Conservation (phyloP, 768 basidiomycete species). For the Suillus variegatus region DNA sequence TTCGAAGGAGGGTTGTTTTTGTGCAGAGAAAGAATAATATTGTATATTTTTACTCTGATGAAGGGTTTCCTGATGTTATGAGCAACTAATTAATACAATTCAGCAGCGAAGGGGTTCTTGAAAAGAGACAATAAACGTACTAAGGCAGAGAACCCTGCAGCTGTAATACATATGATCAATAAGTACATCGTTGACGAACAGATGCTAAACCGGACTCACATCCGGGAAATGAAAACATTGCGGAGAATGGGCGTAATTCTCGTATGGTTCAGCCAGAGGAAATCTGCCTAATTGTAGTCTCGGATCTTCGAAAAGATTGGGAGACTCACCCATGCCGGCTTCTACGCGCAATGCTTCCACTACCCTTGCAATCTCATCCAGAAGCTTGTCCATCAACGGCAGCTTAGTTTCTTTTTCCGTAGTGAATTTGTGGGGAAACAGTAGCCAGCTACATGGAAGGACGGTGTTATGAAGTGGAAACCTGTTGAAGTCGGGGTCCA, state of each 20-base stretch:
- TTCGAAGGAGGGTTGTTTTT: no score
- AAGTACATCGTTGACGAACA: background rate
- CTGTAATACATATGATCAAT: conserved; percentile 29
- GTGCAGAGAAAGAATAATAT: no score
- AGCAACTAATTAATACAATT: conserved; percentile 27
- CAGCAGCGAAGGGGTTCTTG: background rate
- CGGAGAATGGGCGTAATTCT: conserved; percentile 26
- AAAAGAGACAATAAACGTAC: conserved; percentile 34
- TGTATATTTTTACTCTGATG: no score
- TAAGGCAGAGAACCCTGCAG: conserved; percentile 46
- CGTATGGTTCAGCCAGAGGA: conserved; percentile 12
- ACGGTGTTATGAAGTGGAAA: conserved; percentile 44
- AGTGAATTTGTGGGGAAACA: conserved; percentile 20
- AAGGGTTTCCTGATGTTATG: no score
- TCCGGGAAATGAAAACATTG: conserved; percentile 45
- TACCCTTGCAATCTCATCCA: conserved; percentile 22
- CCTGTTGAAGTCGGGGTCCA: conserved; percentile 2
- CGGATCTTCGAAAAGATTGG: background rate
- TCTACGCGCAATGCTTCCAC: conserved; percentile 33
- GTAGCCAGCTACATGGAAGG: conserved; percentile 58
- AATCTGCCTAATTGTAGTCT: background rate
- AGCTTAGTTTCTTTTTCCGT: conserved; percentile 12
- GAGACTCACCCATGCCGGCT: conserved; percentile 26
- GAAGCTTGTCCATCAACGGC: conserved; percentile 11
- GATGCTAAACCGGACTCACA: conserved; percentile 37